These are phyloP conservation scores for Endogone sp. DNA, from an alignment of 192 early-diverging fungal species.

Conservation along the genomic window DNA sequence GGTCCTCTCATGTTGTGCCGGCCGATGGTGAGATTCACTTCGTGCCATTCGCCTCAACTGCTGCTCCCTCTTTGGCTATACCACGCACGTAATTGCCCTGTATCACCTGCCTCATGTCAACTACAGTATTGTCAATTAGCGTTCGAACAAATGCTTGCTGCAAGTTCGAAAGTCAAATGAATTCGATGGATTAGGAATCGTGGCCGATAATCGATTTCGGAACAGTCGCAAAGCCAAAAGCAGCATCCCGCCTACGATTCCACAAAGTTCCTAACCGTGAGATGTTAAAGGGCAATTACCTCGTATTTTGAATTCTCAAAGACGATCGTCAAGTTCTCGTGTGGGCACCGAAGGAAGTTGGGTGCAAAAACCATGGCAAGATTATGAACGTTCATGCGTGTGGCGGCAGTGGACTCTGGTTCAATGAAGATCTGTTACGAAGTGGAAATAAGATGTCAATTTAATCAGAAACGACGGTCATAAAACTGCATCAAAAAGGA, in stretches of 20 bases:
- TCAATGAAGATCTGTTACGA: slow-evolving; percentile 61
- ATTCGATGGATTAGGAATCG: not conserved
- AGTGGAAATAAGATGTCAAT: not conserved
- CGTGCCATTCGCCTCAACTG: not conserved
- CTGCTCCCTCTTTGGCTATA: not conserved
- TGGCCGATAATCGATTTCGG: no score
- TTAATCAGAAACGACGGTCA: not conserved
- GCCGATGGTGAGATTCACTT: not conserved
- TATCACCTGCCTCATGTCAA: not conserved
- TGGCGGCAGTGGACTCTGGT: slow-evolving; percentile 63
- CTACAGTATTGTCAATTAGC: not conserved
- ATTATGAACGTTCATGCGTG: slow-evolving; percentile 90
- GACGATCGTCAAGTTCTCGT: slow-evolving; percentile 56
- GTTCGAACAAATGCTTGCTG: not conserved
- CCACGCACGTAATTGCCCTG: not conserved
- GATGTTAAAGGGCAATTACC: slow-evolving; percentile 7
- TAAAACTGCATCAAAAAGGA: not conserved
- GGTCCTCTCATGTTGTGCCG: not conserved
- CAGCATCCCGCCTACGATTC: not conserved
- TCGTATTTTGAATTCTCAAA: slow-evolving; percentile 51
- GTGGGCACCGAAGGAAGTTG: slow-evolving; percentile 86
- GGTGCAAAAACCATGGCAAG: slow-evolving; percentile 97
- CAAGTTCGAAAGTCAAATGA: not conserved
- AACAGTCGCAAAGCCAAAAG: not conserved
- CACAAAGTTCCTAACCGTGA: slow-evolving; percentile 23